Evolutionary conservation across 805 yeast species (phyloP).

Genomic region (Trichomonascus vanleenenianus): DNA sequence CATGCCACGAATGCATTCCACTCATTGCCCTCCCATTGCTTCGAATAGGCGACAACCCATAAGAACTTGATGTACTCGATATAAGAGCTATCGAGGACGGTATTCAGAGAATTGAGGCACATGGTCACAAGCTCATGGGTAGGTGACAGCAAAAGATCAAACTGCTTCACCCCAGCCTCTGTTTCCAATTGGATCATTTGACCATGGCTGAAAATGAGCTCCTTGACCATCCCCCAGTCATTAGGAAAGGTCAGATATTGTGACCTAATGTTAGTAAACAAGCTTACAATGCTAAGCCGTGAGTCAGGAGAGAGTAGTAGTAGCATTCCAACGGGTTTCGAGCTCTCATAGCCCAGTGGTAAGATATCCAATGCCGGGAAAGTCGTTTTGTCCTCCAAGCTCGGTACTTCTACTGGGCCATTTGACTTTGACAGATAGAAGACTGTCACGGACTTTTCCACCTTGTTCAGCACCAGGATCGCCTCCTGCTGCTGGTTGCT

Average conservation of each 20-base stretch:
- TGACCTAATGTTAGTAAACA: conserved; percentile 46
- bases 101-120: conserved; percentile 44
- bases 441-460: conserved; percentile 38
- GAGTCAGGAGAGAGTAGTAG: conserved; percentile 11
- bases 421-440: conserved; percentile 38
- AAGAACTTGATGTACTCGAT: conserved; percentile 51
- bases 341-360: conserved; percentile 23
- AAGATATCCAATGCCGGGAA: conserved; percentile 31
- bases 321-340: conserved; percentile 21
- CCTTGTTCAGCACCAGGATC: conserved; percentile 44
- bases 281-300: conserved; percentile 40
- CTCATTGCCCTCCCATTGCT: conserved; percentile 39
- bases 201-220: conserved; percentile 2
- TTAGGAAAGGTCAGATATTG: not conserved
- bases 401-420: conserved; percentile 29
- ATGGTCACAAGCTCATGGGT: conserved; percentile 34
- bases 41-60: conserved; percentile 50
- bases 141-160: conserved; percentile 34
- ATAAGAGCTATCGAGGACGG: conserved; percentile 50
- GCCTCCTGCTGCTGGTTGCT: conserved; percentile 51
- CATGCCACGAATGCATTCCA: conserved; percentile 52
- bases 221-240: conserved; percentile 6
- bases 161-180: conserved; percentile 2
- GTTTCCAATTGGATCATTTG: conserved; percentile 6
- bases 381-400: conserved; percentile 28